Conservation (phyloP, 2,329 filamentous ascomycete genomes). For the Cryphonectria naterciae region DNA sequence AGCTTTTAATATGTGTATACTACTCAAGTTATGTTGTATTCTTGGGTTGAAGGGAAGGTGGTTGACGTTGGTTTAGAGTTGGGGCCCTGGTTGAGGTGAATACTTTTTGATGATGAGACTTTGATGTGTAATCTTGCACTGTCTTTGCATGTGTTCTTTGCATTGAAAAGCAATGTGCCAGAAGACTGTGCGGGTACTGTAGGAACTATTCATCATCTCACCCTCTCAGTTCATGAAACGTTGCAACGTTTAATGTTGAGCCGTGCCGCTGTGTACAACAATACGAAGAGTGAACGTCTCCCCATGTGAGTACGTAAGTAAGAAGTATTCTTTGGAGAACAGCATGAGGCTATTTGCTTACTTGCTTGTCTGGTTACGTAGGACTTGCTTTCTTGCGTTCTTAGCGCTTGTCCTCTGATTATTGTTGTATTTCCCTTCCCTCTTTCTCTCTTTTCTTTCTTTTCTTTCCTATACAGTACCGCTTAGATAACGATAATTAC, state of each 20-base stretch:
- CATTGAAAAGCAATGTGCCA: not conserved
- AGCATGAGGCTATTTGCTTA: not conserved
- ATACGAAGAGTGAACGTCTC: not conserved
- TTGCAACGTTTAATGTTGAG: constrained; percentile 15
- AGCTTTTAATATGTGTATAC: not conserved
- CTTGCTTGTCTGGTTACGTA: not conserved
- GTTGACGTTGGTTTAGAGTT: constrained; percentile 24
- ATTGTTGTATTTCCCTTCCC: too few species aligned
- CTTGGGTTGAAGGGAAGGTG: not conserved
- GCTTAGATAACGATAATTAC: too few species aligned
- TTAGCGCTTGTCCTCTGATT: too few species aligned
- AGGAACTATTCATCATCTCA: not conserved
- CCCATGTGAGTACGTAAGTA: not conserved
- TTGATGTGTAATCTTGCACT: not conserved
- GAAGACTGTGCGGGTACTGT: constrained; percentile 10
- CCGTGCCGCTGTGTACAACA: not conserved
- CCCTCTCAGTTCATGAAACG: constrained; percentile 20
- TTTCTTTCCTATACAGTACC: too few species aligned
- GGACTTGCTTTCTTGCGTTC: not conserved
- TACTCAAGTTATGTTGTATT: not conserved
- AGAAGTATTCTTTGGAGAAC: not conserved
- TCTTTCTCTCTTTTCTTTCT: too few species aligned
- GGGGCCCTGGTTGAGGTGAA: not conserved
- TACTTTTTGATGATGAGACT: not conserved
- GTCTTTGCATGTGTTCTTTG: not conserved